These are phyloP conservation scores for Colletotrichum caudatum DNA, from an alignment of 2,329 filamentous ascomycete genomes.

Conservation along the genomic window DNA sequence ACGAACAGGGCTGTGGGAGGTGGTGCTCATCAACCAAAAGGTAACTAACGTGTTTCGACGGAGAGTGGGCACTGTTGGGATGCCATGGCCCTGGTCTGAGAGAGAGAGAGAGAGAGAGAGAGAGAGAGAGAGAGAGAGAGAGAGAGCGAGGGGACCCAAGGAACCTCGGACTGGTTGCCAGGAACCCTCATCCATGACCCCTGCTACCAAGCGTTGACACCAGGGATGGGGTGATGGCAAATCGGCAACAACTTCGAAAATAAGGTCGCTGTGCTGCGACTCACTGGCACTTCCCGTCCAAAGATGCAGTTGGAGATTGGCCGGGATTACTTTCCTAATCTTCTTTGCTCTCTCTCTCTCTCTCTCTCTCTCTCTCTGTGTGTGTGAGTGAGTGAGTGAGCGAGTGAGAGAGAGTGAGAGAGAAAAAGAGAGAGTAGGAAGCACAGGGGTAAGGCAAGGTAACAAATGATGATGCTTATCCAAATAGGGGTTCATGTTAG, in stretches of 20 bases:
- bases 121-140: conserved; percentile 30
- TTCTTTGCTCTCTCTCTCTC: too few species aligned
- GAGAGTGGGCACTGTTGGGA: conserved; percentile 50
- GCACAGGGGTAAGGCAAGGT: conserved; percentile 14
- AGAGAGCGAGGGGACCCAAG: conserved; percentile 30
- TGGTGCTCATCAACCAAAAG: conserved; percentile 51
- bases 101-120: conserved; percentile 28
- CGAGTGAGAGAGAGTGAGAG: neutral
- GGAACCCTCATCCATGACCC: conserved; percentile 38
- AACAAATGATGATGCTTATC: conserved; percentile 10
- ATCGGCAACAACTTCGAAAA: conserved; percentile 41
- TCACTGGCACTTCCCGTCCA: conserved; percentile 51
- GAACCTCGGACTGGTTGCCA: conserved; percentile 42
- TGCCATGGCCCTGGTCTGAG: conserved; percentile 40
- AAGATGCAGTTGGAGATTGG: conserved; percentile 36
- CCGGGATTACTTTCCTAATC: conserved; percentile 31
- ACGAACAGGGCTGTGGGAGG: conserved; percentile 52
- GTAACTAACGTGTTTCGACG: conserved; percentile 58
- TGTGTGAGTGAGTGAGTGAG: neutral
- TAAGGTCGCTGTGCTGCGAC: conserved; percentile 41
- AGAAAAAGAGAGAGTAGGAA: too few species aligned
- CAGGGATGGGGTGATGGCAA: conserved; percentile 40
- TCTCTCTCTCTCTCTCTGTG: too few species aligned
- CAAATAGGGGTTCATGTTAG: conserved; percentile 16
- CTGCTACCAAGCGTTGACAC: conserved; percentile 34